A percentile compares a stretch with the other conserved stretches of the same genome.
phyloP scores from a whole-genome alignment of 2,329 filamentous ascomycete species.

The Pseudogymnoascus sp. region DNA sequence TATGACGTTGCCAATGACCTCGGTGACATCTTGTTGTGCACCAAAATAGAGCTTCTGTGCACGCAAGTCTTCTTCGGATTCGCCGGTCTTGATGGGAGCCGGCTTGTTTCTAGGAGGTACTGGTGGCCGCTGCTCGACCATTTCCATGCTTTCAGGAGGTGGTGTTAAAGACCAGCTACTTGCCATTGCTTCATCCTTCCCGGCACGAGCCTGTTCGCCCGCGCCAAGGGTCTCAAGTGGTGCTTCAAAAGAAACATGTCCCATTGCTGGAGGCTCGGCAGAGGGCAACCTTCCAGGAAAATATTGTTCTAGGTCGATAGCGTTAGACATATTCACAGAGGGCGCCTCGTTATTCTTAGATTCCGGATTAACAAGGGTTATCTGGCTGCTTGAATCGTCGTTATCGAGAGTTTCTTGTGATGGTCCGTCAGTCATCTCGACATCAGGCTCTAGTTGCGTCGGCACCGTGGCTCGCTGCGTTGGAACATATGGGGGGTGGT shows the following conservation, averaged over 20 bases:
- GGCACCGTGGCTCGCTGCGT: conserved; percentile 13
- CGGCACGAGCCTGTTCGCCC: background rate
- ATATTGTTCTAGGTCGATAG: background rate
- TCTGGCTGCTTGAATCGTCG: conserved; percentile 30
- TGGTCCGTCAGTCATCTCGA: conserved; percentile 27
- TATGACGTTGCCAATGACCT: conserved; percentile 88
- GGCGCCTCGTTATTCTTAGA: conserved; percentile 14
- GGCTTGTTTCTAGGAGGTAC: conserved; percentile 28
- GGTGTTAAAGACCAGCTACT: conserved; percentile 26
- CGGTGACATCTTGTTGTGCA: conserved; percentile 83
- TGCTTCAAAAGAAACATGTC: background rate
- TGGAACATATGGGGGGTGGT: conserved; percentile 17
- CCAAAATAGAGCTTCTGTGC: conserved; percentile 29
- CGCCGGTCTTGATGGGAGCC: conserved; percentile 23
- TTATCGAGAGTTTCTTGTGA: conserved; percentile 18
- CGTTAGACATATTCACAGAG: background rate
- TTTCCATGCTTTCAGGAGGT: conserved; percentile 11
- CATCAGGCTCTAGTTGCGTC: conserved; percentile 16
- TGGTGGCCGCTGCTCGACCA: conserved; percentile 26
- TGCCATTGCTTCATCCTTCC: conserved; percentile 28
- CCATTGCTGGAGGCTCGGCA: background rate
- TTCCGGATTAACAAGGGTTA: conserved; percentile 31
- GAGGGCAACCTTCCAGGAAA: background rate
- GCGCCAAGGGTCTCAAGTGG: background rate
- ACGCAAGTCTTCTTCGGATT: conserved; percentile 23